phyloP scores from a whole-genome alignment of 768 basidiomycete species.

The Clathrus columnatus region DNA sequence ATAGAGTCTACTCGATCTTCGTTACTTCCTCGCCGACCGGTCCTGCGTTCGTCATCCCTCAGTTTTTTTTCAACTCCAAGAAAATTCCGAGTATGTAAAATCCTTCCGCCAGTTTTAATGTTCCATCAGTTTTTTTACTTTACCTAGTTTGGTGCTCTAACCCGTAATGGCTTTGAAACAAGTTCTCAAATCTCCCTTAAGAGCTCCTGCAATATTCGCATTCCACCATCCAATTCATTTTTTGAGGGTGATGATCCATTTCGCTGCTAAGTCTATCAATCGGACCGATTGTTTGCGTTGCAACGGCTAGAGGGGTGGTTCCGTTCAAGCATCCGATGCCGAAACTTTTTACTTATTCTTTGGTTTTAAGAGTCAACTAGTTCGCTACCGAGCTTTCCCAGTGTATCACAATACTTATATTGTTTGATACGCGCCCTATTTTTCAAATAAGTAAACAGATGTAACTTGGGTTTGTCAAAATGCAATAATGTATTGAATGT shows the following conservation, averaged over 20 bases:
- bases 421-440: too few species aligned
- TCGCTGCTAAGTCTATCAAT: neutral
- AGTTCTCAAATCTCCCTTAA: too few species aligned
- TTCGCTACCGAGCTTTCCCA: neutral
- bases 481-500: too few species aligned
- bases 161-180: neutral
- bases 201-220: neutral
- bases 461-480: too few species aligned
- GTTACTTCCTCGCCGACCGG: neutral
- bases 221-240: neutral
- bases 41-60: neutral
- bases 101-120: neutral
- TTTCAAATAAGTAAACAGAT: too few species aligned
- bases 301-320: too few species aligned
- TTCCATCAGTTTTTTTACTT: neutral
- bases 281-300: too few species aligned
- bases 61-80: neutral
- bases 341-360: neutral
- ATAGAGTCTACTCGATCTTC: neutral
- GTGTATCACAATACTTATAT: too few species aligned
- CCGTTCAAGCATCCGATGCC: too few species aligned
- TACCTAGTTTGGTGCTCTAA: neutral
- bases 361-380: neutral
- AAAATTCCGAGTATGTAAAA: conserved; percentile 1
- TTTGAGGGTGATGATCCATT: neutral